Evolutionary conservation across 768 basidiomycete species (phyloP).

Genomic region (Butyriboletus loyo): DNA sequence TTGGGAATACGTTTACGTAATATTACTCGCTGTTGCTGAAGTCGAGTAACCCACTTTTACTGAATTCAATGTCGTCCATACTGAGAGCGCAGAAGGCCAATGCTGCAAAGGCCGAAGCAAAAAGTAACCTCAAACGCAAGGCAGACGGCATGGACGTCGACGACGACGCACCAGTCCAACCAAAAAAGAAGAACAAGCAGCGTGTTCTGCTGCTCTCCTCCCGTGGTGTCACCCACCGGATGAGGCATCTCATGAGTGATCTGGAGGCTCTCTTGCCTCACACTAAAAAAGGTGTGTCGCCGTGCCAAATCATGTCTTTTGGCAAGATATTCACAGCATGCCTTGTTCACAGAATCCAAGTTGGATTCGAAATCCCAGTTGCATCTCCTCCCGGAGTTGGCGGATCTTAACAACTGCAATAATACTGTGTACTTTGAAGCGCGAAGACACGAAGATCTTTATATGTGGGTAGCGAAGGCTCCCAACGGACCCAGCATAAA

Average conservation of each 20-base stretch:
- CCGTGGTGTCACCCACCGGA: constrained; percentile 90
- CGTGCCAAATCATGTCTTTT: not conserved
- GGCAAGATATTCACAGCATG: not conserved
- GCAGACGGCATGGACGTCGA: constrained; percentile 61
- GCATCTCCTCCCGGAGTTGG: constrained; percentile 89
- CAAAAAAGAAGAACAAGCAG: constrained; percentile 87
- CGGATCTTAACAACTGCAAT: constrained; percentile 97
- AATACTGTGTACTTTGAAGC: constrained; percentile 98
- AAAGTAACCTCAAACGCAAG: constrained; percentile 58
- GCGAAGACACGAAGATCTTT: constrained; percentile 91
- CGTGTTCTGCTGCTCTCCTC: constrained; percentile 90
- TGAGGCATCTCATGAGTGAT: constrained; percentile 97
- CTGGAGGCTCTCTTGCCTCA: constrained; percentile 88
- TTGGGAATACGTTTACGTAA: constrained; percentile 25
- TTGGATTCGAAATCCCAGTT: constrained; percentile 96
- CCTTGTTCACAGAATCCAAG: constrained; percentile 72
- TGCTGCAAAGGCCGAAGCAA: constrained; percentile 44
- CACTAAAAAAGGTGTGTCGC: constrained; percentile 85
- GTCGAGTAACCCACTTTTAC: not conserved
- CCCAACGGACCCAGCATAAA: constrained; percentile 98
- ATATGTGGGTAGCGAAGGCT: constrained; percentile 94
- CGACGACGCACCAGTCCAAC: constrained; percentile 36
- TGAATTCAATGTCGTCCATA: constrained; percentile 54
- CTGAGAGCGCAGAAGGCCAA: constrained; percentile 61
- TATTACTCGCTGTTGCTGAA: not conserved